A percentile compares a stretch with the other conserved stretches of the same genome.
These are phyloP conservation scores for Ajuga chamaepitys DNA, from an alignment of 257 asterid genomes.

Conservation along the genomic window DNA sequence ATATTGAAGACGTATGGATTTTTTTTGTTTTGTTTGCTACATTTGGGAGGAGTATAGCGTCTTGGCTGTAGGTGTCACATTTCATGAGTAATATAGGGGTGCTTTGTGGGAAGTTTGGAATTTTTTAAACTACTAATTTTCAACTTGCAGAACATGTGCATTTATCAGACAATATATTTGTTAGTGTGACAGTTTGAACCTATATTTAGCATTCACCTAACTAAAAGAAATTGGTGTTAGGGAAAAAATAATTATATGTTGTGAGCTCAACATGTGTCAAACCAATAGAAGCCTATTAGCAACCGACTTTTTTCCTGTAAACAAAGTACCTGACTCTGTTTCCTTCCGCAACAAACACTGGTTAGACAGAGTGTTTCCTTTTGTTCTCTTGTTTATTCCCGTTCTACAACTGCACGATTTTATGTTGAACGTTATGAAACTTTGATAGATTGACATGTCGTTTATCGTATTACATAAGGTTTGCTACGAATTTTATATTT, in stretches of 20 bases:
- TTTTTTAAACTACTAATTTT: background rate
- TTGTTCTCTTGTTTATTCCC: background rate
- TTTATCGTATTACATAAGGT: too few relatives aligned
- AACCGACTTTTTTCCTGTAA: too few relatives aligned
- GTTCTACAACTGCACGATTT: background rate
- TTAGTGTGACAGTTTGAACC: background rate
- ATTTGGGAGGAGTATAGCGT: background rate
- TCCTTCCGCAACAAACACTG: too few relatives aligned
- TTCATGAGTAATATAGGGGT: background rate
- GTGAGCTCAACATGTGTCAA: background rate
- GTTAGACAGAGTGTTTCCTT: too few relatives aligned
- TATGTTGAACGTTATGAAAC: too few relatives aligned
- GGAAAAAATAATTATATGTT: background rate
- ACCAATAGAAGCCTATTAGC: too few relatives aligned
- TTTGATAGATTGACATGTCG: too few relatives aligned
- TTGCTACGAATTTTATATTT: too few relatives aligned
- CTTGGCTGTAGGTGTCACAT: background rate
- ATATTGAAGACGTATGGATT: constrained; percentile 76
- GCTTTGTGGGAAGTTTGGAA: too few relatives aligned
- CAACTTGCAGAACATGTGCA: background rate
- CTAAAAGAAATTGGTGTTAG: background rate
- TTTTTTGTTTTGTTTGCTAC: background rate
- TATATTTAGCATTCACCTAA: background rate
- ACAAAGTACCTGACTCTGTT: too few relatives aligned
- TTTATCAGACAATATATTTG: background rate